Evolutionary conservation across 495 filamentous ascomycete species (phyloP), one percentile per base, ranked within the genome.

Genomic region (Xanthoparmelia taractica): DNA sequence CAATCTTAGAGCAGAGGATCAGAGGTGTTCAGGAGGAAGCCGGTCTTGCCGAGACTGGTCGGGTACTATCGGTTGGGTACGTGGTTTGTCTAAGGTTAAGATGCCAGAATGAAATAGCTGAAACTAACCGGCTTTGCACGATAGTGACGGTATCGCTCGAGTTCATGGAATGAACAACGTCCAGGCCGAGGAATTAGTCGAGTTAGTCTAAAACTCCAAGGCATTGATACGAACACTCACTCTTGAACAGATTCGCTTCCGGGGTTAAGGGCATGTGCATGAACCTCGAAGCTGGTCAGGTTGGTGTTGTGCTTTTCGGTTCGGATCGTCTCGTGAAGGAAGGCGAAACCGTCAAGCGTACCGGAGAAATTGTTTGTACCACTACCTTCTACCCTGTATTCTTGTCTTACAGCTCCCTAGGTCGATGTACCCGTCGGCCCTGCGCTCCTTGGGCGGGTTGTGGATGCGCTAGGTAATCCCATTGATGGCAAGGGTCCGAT

Each of bases 261-360:
- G 94, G 94, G 78, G 94, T 98, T 75, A 97, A 97, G 86, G 94
- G 94, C 77, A 98, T 98, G 94, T 97, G 95, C 89, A 96, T 98
- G 92, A 98, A 98, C 87, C 85, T 98, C 77, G 94, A 98, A 82
- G 94, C 94, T 77, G 94, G 94, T 78, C 95, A 97, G 81, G 94
- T 98, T 79, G 94, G 94, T 96, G 94, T 98, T 70, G 94, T 98
- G 85, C 87, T 98, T 70, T 98, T 98, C 82, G 94, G 94, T 85
- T 97, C 94, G 73, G 94, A 98, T 82, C 92, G 94, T 90, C 86
- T 96, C 72, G 94, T 98, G 83, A 96, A 92, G 85, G 95, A 98
- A 80, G 94, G 94, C 72, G 95, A 98, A 83, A 95, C 90, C 66
- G 94, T 98, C 77, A 97, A 95, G 87, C 95, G 94, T 86, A 98